phyloP scores from a whole-genome alignment of 495 filamentous ascomycete species.

The Penicillium egyptiacum region DNA sequence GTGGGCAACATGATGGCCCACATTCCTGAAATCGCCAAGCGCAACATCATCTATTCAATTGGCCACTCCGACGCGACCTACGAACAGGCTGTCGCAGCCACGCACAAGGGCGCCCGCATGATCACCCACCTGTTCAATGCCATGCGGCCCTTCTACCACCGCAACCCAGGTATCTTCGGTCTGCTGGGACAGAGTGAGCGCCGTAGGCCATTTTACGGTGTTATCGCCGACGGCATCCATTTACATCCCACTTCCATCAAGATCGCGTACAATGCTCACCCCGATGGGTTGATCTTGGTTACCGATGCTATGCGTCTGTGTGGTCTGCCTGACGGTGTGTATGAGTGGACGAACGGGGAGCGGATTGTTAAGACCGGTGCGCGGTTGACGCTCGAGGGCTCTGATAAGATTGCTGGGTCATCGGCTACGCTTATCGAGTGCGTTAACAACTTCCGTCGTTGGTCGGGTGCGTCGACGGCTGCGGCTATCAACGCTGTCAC shows the following conservation, averaged over 20 bases:
- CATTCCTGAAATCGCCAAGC: slow-evolving; percentile 58
- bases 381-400: slow-evolving; percentile 65
- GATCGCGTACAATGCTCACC: slow-evolving; percentile 59
- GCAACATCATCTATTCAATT: slow-evolving; percentile 69
- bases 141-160: slow-evolving; percentile 81
- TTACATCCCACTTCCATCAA: slow-evolving; percentile 60
- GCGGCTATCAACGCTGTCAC: slow-evolving; percentile 70
- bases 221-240: slow-evolving; percentile 65
- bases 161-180: slow-evolving; percentile 81
- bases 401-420: slow-evolving; percentile 69
- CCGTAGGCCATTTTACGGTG: slow-evolving; percentile 55
- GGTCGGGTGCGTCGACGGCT: slow-evolving; percentile 62
- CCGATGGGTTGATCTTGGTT: slow-evolving; percentile 55
- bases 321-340: slow-evolving; percentile 73
- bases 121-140: slow-evolving; percentile 91
- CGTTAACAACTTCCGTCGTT: slow-evolving; percentile 75
- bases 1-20: slow-evolving; percentile 59
- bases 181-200: slow-evolving; percentile 56
- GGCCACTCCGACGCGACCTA: slow-evolving; percentile 83
- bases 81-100: slow-evolving; percentile 65
- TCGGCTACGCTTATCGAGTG: slow-evolving; percentile 75
- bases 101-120: slow-evolving; percentile 72
- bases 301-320: slow-evolving; percentile 62
- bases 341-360: slow-evolving; percentile 78
- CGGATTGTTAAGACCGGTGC: slow-evolving; percentile 66